These are phyloP conservation scores for Sherardia arvensis DNA, from an alignment of 257 asterid species.

Conservation along the genomic window DNA sequence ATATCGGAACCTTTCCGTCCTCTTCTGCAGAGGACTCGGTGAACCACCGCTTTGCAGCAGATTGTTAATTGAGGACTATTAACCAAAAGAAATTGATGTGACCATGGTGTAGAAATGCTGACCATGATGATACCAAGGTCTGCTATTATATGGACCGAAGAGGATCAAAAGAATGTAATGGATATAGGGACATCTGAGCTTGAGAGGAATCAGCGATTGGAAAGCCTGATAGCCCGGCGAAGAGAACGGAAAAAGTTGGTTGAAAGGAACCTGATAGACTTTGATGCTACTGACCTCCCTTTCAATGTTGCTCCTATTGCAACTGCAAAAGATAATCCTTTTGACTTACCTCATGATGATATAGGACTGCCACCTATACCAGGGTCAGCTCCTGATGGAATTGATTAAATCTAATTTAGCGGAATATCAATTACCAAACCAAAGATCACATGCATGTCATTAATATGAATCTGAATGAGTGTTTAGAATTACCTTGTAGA, in stretches of 20 bases:
- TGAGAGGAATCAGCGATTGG: conserved; percentile 79
- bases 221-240: conserved; percentile 73
- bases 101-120: no score
- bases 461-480: no score
- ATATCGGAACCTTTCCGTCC: no score
- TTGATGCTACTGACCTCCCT: conserved; percentile 62
- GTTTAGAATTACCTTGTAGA: no score
- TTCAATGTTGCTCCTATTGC: conserved; percentile 53
- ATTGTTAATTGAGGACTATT: no score
- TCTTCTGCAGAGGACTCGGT: no score
- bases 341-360: conserved; percentile 40
- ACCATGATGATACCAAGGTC: no score
- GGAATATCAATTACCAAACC: no score
- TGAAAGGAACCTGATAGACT: conserved; percentile 67
- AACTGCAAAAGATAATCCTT: conserved; percentile 63
- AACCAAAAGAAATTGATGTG: no score
- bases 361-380: conserved; percentile 71
- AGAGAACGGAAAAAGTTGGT: conserved; percentile 54
- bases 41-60: no score
- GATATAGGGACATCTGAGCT: conserved; percentile 82
- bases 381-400: conserved; percentile 98
- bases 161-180: conserved; percentile 91
- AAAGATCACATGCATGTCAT: no score
- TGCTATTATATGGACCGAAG: conserved; percentile 76
- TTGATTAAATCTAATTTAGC: no score